A percentile compares a stretch with the other conserved stretches of the same genome.
These are phyloP conservation scores for Mrakia gelida DNA, from an alignment of 768 basidiomycete species.

Conservation along the genomic window DNA sequence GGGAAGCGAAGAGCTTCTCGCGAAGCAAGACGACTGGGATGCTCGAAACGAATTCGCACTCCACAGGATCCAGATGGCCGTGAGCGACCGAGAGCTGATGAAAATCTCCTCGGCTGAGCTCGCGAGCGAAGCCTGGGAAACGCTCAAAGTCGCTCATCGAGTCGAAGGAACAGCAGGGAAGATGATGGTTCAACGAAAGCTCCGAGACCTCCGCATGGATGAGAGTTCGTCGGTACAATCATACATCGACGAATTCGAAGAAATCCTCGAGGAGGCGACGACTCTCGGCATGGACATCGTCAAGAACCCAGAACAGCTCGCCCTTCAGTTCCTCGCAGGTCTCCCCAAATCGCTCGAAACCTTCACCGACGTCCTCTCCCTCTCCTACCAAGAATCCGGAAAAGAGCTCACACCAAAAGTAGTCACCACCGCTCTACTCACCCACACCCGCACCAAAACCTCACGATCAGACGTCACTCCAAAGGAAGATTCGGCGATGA, in stretches of 20 bases:
- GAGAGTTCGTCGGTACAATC: not conserved
- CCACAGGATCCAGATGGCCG: slow-evolving; percentile 5
- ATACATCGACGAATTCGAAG: not conserved
- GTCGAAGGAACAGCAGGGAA: not conserved
- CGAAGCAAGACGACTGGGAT: not conserved
- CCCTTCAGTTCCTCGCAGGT: not conserved
- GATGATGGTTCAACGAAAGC: not conserved
- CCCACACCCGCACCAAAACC: too few species aligned
- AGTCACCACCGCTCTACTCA: too few species aligned
- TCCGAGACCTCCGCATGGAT: not conserved
- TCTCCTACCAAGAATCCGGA: too few species aligned
- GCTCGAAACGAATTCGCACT: slow-evolving; percentile 8
- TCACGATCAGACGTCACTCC: too few species aligned
- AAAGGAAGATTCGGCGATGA: too few species aligned
- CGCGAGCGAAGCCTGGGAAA: slow-evolving; percentile 5
- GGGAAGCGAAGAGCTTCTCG: too few species aligned
- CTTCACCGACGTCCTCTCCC: too few species aligned
- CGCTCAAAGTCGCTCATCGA: not conserved
- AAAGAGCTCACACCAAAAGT: too few species aligned
- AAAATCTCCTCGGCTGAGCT: not conserved
- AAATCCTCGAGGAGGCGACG: too few species aligned
- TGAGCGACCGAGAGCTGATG: not conserved
- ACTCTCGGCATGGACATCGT: too few species aligned
- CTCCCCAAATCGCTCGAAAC: not conserved
- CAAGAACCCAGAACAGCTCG: too few species aligned